Evolutionary conservation across 441 rosid species (phyloP).

Genomic region (Adansonia grandidieri): DNA sequence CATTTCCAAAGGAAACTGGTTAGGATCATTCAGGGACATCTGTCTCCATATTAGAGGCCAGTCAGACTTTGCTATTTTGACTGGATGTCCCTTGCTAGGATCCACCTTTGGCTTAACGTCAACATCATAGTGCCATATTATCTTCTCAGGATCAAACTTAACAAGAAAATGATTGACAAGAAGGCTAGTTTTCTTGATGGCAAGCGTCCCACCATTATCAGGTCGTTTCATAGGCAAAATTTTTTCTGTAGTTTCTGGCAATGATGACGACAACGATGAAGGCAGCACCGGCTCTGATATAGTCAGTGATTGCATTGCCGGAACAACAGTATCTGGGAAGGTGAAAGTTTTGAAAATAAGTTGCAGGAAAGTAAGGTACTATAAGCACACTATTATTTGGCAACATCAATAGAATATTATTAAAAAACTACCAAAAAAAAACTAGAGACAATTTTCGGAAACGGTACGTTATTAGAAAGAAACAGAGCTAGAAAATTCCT

Average conservation of each 20-base stretch:
- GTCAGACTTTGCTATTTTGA: slow-evolving; percentile 45
- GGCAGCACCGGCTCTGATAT: slow-evolving; percentile 33
- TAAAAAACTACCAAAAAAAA: neutral
- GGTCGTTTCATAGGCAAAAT: slow-evolving; percentile 55
- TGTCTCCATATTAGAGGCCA: slow-evolving; percentile 54
- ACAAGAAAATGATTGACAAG: slow-evolving; percentile 70
- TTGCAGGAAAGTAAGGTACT: neutral
- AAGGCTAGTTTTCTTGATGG: slow-evolving; percentile 43
- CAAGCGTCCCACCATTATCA: slow-evolving; percentile 61
- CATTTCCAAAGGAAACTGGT: slow-evolving; percentile 57
- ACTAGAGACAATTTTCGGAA: neutral
- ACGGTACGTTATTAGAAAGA: neutral
- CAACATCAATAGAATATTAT: neutral
- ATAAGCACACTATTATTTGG: neutral
- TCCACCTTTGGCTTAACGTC: slow-evolving; percentile 53
- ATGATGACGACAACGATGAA: neutral
- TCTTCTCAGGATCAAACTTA: slow-evolving; percentile 50
- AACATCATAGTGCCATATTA: slow-evolving; percentile 63
- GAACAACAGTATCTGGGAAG: slow-evolving; percentile 27
- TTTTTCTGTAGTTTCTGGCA: neutral
- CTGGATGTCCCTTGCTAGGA: slow-evolving; percentile 36
- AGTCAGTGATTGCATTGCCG: slow-evolving; percentile 21
- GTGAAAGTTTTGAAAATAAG: neutral
- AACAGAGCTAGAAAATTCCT: neutral
- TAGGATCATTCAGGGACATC: slow-evolving; percentile 52